Evolutionary conservation across 306 rosid species (phyloP), one percentile per base, ranked within the genome.

Genomic region (Pueraria montana): DNA sequence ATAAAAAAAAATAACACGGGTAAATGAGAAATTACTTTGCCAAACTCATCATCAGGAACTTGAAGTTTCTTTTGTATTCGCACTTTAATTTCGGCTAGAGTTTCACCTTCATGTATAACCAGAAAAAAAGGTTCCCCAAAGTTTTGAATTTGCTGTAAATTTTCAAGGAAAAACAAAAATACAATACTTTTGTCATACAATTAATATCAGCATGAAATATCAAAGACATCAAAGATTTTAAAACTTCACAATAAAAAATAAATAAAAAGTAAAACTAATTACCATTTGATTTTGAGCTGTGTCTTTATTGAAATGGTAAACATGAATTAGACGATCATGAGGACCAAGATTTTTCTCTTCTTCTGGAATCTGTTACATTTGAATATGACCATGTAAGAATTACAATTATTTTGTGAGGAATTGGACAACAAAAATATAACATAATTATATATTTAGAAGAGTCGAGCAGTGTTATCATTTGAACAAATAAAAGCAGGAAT

Each of bases 71-170:
- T 90, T 83, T 94, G 94, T 76, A 94, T 85, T 32, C 97, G 88
- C 80, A 32, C 83, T 83, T 86, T 94, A 72, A 94, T 87, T 77
- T 94, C 95, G 7, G 91, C 83, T 72, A 94, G 86, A n/a, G 92
- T 86, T 81, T 94, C 98, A 61, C 94, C 95, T 83, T 94, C 98
- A 17, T 80, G 94, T 82, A 94, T 92, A 70, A 94, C 98, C 87
- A 94, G 77, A 87, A 94, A 92, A 82, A 94, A 94, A 14, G 98
- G 98, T 67, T 94, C 98, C 46, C 98, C 98, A 10, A 94, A 94
- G 84, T 92, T 92, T 61, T 94, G 97, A 87, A 94, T 89, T 90
- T 92, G 95, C 98, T 94, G 87, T n/a, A 17, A 27, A 78, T 72
- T 83, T 72, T 67, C 17, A 61, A 73, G 43, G 24, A 14, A 20